Base-by-base conservation (phyloP, 768 basidiomycete genomes). In the Coprinopsis sp. region DNA sequence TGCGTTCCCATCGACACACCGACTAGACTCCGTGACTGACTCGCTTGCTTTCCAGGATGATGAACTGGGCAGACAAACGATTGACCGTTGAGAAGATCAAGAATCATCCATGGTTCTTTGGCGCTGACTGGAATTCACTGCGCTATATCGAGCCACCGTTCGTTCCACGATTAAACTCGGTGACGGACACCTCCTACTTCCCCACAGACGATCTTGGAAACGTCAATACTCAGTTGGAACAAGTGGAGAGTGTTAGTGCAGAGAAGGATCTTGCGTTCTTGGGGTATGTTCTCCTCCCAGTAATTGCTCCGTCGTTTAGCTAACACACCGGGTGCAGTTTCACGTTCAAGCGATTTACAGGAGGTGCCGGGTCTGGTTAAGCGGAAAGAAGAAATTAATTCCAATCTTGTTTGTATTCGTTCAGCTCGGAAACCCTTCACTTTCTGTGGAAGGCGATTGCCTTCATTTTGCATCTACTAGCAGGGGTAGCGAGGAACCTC, bases 111-210 rank as follows among this genome's bases (percentile, higher is more conserved):
- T 96, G 96, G 78, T 94, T 94, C 67, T 85, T 79, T 56, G 95
- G 95, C 22, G 95, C 94, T 19, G 94, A 95, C 67, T 99, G 95
- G 95, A 77, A 77, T 34, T 74, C 84, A 3, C 80, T 99, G 61
- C 84, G 94, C 24, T 81, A 91, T 52, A 97, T 99, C 51, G 91
- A 94, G 51, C 91, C 93, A 19, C 95, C 95, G 1, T 97, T 97
- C 64, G 89, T 99, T 12, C 95, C 95, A 3, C 89, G 86, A 46
- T 74, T 99, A 34, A 84, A 88, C 54, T 92, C 89, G 23, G 87
- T 88, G 58, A 93, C 91, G 19, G 93, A 96, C 59, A 96, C 93
- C 0, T 89, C 86, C 2, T 95, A 97, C 70, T 97, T 97, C 86
- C 93, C 93, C 2, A 92, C 88, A 3, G 93, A 96, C 54, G 93